Base-by-base conservation (phyloP, 768 basidiomycete genomes). In the Tephrocybe sp. region DNA sequence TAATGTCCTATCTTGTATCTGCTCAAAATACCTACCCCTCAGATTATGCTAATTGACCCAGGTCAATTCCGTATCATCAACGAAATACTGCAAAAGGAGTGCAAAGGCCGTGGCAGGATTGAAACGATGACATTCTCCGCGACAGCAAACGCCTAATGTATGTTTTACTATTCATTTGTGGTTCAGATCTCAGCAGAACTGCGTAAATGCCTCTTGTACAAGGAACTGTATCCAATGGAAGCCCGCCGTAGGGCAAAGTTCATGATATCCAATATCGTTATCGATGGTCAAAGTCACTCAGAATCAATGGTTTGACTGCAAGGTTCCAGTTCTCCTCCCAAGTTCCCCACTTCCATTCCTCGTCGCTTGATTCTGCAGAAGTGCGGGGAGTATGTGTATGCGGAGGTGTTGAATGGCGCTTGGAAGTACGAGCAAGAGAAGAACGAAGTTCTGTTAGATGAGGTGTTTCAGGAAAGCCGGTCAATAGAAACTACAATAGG, bases 1-100 rank as follows among this genome's bases (percentile, higher is more conserved):
- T 7, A 12, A 19, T 24, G 32, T 32, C 30, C 34, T 24, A 36
- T 37, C 32, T 38, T 32, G 24, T 32, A 8, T 5, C 16, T 31
- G 26, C 5, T 24, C 48, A 59, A 27, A 48, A 26, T 38, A 9
- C 24, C 13, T 42, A 8, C 18, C 16, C 47, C 28, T 3, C 59
- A 98, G 96, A 81, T 87, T 39, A 78, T 96, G 73, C 77, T 96
- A 47, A 98, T 98, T 52, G 94, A 98, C 64, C 96, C 97, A 4
- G 82, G 89, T 34, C 86, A 90, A 58, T 96, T 97, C 79, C 84
- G 90, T 28, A 76, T 87, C 16, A 79, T 99, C 56, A 90, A 87
- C 59, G 96, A 98, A 52, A 68, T 98, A 34, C 69, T 98, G 51
- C 90, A 94, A 65, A 90, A 88, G 63, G 90, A 98, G 63, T 87